A percentile compares a stretch with the other conserved stretches of the same genome.
These are phyloP conservation scores for Gnaphalium uliginosum DNA, from an alignment of 129 eudicot genomes.

Conservation along the genomic window DNA sequence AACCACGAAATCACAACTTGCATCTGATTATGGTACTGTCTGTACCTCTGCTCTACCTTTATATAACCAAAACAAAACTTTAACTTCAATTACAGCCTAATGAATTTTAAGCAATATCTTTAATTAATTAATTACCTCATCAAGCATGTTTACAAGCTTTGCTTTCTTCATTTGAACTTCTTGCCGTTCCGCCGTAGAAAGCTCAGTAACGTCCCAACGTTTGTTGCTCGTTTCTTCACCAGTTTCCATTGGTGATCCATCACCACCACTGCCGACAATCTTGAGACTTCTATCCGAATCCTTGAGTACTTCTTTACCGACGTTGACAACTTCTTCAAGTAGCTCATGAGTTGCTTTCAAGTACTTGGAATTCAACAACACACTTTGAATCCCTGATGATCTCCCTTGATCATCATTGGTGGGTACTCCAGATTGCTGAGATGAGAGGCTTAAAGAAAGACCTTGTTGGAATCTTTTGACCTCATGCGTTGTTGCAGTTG, in stretches of 20 bases:
- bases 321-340: conserved; percentile 84
- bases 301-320: conserved; percentile 51
- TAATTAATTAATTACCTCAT: conserved; percentile 49
- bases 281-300: conserved; percentile 30
- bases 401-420: conserved; percentile 24
- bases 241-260: conserved; percentile 34
- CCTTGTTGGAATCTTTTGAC: conserved; percentile 70
- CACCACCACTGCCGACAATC: conserved; percentile 20
- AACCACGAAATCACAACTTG: conserved; percentile 75
- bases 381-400: conserved; percentile 42
- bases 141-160: conserved; percentile 78
- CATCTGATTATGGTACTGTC: conserved; percentile 87
- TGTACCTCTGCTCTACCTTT: conserved; percentile 93
- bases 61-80: conserved; percentile 10
- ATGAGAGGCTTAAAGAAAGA: conserved; percentile 62
- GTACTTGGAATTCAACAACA: conserved; percentile 72
- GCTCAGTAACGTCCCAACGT: conserved; percentile 43
- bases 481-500: conserved; percentile 43
- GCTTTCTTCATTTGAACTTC: conserved; percentile 89
- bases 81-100: neutral
- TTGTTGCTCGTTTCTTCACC: conserved; percentile 47
- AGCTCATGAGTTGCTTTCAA: conserved; percentile 85
- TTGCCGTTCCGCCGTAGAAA: conserved; percentile 61
- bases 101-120: too few relatives aligned
- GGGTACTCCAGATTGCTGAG: conserved; percentile 45